Evolutionary conservation across 257 asterid species (phyloP), one percentile per base, ranked within the genome.

Genomic region (Linderniella brevidens): DNA sequence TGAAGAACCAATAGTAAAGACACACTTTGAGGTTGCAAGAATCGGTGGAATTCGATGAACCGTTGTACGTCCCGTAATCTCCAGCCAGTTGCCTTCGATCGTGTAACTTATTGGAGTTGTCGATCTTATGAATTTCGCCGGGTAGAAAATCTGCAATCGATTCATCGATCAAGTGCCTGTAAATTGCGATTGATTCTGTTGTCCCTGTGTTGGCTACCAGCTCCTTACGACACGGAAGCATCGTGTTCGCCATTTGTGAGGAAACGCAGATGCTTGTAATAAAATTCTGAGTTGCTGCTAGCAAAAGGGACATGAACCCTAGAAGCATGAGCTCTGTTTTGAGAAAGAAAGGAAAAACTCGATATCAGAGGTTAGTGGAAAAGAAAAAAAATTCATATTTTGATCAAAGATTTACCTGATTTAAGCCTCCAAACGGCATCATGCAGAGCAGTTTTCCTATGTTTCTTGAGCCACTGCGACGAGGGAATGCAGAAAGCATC

Each of bases 371-470:
- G n/a, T n/a, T n/a, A n/a, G n/a, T n/a, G n/a, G n/a, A n/a, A n/a
- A n/a, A n/a, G n/a, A 12, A 13, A 14, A 44, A 19, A 9, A 0
- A 5, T 14, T 6, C 54, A 49, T 4, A 9, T 10, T 32, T 8
- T 13, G 18, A 43, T 4, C 43, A 20, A 4, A 32, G 8, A 49
- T 0, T 1, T 32, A 76, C 76, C 78, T 40, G 86, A 77, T 59
- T 73, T 77, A 17, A 73, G 70, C 73, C 62, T 67, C 58, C 73
- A 66, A 13, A 63, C 56, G 19, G 86, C 81, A 57, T 77, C 86
- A 19, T 62, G 58, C 36, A 77, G 35, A 17, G 76, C 73, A 19
- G 68, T 54, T 46, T 67, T 70, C 48, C 50, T 44, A 19, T 49
- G 74, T 47, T 59, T 59, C 58, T 63, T 63, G 14, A 77, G 72